Evolutionary conservation across 805 yeast genomes (phyloP), one percentile per base, ranked within the genome.

Genomic region (Ogataea salicorniae): DNA sequence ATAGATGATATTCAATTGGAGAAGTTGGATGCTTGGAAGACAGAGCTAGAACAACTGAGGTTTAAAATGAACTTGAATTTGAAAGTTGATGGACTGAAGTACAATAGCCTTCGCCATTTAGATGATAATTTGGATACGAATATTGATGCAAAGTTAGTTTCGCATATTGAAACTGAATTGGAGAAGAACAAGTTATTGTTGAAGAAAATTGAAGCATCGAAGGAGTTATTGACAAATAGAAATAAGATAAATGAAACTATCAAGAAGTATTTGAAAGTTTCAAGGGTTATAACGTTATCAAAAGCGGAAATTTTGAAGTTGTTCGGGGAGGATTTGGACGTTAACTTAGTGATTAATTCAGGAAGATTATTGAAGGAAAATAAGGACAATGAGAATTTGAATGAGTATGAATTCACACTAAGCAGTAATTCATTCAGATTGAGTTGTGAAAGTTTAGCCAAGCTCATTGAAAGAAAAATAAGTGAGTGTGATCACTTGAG

Each of bases 311-410:
- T 66, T 2, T 47, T 43, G 7, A 37, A 50, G n/a, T 50, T 66
- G 20, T 66, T 66, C 46, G 63, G 60, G 1, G 52, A 53, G 16
- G 66, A 64, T 2, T 44, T 57, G 7, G 66, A 64, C 37, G 44
- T 48, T 15, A 47, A 50, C 15, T 33, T 46, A 6, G 53, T 65
- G 15, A 16, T 62, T 22, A 56, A 57, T 20, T 47, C 54, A 2
- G 69, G 68, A 2, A 46, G 47, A 18, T 35, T 56, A 14, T 37
- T 56, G 3, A 53, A 52, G 14, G 51, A 51, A 15, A 44, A 50
- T 35, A 48, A 45, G 13, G 47, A 42, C 2, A 55, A 60, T 23
- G 47, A 49, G n/a, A 33, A 23, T 15, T 37, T 43, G 15, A 51
- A 47, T 39, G 54, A 48, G 15, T 64, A 54, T 46, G 62, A 62